Base-by-base conservation (phyloP, 306 rosid genomes). In the Pyrus betulifolia region DNA sequence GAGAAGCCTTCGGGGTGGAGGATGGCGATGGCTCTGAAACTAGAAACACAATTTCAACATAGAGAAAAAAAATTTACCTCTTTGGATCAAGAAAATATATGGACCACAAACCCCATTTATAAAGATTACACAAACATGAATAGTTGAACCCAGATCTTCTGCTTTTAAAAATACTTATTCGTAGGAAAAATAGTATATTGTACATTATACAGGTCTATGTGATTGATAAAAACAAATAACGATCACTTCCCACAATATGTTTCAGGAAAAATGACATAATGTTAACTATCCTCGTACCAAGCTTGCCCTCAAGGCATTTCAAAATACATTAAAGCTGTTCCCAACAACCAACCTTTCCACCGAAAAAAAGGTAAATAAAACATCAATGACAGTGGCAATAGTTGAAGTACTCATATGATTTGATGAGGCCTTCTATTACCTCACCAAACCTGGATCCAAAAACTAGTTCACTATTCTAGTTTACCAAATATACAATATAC, bases 21-120 rank as follows among this genome's bases (percentile, higher is more conserved):
- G 97, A 80, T 14, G 88, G 87, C 71, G 96, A 71, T 64, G 92
- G 80, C 75, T 82, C 91, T 83, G 92, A 82, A 89, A 82, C 79
- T 77, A 80, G 79, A 80, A 91, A 82, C 81, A 72, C 9, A 76
- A 60, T 70, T 59, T 62, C 58, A 69, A 69, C 38, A 80, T 45
- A 67, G 28, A 14, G 13, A 35, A n/a, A 17, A 22, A 8, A 35
- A n/a, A 25, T 3, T 22, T 31, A 58, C 27, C 30, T 28, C 31
- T 28, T 27, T 19, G 61, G n/a, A 45, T 62, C 13, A 55, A 42
- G 12, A 33, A 55, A 7, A 35, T 35, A 57, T 57, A 57, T 38
- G 67, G 52, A 33, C 44, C 62, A 14, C 4, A 21, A 13, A 35
- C 19, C 35, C 35, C 67, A 31, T 9, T 72, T 35, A 14, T 35